These are phyloP conservation scores for Trichoderma simmonsii DNA, from an alignment of 2,329 filamentous ascomycete genomes.

Conservation along the genomic window DNA sequence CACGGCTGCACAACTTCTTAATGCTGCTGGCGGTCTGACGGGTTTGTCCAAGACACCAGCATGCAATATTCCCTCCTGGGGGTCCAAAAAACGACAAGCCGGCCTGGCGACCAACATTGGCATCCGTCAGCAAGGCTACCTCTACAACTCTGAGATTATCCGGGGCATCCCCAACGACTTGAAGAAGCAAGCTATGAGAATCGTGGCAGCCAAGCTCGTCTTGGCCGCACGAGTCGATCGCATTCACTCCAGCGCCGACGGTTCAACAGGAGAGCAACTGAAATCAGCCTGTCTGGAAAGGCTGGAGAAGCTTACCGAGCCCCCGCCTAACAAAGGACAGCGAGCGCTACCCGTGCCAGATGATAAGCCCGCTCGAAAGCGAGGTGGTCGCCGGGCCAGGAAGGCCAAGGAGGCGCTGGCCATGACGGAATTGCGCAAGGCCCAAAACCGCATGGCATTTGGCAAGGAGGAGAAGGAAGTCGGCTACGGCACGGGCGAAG, in stretches of 20 bases:
- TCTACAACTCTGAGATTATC: slow-evolving; percentile 90
- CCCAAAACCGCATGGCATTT: slow-evolving; percentile 93
- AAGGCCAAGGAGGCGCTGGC: slow-evolving; percentile 96
- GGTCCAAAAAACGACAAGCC: slow-evolving; percentile 80
- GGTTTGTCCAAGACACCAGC: slow-evolving; percentile 89
- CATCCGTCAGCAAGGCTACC: slow-evolving; percentile 84
- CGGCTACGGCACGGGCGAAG: slow-evolving; percentile 82
- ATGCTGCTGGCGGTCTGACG: slow-evolving; percentile 83
- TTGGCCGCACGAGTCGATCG: slow-evolving; percentile 90
- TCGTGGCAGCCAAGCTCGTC: slow-evolving; percentile 88
- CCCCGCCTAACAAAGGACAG: slow-evolving; percentile 82
- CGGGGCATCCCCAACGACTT: slow-evolving; percentile 79
- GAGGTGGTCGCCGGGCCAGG: slow-evolving; percentile 81
- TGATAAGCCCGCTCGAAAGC: slow-evolving; percentile 90
- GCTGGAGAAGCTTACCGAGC: slow-evolving; percentile 88
- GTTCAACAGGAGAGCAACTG: slow-evolving; percentile 77
- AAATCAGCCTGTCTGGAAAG: slow-evolving; percentile 79
- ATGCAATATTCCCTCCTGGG: slow-evolving; percentile 87
- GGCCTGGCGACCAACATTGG: slow-evolving; percentile 92
- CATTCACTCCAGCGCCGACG: slow-evolving; percentile 76
- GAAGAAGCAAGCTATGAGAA: slow-evolving; percentile 91
- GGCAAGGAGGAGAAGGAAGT: slow-evolving; percentile 93
- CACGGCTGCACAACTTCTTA: slow-evolving; percentile 94
- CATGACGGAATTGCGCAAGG: slow-evolving; percentile 94
- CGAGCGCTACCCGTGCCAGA: slow-evolving; percentile 88